These are phyloP conservation scores for Inga laurina DNA, from an alignment of 306 rosid genomes.

Conservation along the genomic window DNA sequence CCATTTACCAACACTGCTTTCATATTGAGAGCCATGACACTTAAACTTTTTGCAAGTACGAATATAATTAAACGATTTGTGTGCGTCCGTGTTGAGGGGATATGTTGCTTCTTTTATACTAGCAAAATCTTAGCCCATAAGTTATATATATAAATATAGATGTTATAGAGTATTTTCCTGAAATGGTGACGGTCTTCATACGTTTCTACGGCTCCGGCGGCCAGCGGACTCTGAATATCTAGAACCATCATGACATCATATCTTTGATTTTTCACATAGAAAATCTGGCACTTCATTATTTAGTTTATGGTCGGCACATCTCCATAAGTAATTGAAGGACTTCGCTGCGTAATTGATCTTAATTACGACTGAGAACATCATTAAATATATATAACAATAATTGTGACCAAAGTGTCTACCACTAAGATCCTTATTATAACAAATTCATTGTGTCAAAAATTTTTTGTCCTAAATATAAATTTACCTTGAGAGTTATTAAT, in stretches of 20 bases:
- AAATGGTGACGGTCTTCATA: neutral
- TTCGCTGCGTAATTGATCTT: neutral
- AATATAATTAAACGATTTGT: neutral
- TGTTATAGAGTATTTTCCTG: neutral
- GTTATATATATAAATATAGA: too few relatives aligned
- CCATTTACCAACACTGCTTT: constrained; percentile 16
- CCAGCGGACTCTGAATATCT: neutral
- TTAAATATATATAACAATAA: too few relatives aligned
- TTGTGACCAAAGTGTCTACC: too few relatives aligned
- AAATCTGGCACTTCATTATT: neutral
- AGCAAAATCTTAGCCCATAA: neutral
- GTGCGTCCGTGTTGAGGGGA: neutral
- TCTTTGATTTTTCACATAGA: neutral
- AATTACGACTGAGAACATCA: neutral
- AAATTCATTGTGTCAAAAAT: too few relatives aligned
- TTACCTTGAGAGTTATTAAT: too few relatives aligned
- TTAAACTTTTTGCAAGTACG: neutral
- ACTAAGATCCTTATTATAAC: too few relatives aligned
- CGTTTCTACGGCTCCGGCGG: neutral
- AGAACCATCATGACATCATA: neutral
- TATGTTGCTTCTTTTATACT: constrained; percentile 4
- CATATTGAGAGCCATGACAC: neutral
- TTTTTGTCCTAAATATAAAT: too few relatives aligned
- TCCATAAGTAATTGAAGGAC: neutral
- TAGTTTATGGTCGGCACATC: neutral